A percentile compares a stretch with the other conserved stretches of the same genome.
Conservation (phyloP, 2,329 filamentous ascomycete species). For the Aspergillus awamori region DNA sequence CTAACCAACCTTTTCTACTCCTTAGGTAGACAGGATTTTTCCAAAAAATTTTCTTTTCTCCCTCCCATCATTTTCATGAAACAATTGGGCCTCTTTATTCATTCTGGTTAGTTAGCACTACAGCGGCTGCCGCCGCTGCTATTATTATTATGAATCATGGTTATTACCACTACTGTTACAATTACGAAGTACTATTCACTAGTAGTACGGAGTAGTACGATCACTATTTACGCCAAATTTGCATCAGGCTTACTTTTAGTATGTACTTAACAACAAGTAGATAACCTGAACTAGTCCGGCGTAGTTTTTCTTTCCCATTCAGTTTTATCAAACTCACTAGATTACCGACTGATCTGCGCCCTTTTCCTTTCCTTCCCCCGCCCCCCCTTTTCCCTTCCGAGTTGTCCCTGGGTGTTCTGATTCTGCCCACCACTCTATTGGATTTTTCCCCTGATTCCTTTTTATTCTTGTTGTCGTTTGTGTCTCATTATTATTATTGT, state of each 20-base stretch:
- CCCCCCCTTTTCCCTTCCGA: neutral
- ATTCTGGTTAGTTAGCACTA: neutral
- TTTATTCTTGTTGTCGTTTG: slow-evolving; percentile 9
- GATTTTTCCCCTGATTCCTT: slow-evolving; percentile 7
- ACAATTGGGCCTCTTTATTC: neutral
- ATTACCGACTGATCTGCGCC: neutral
- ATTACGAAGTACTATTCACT: neutral
- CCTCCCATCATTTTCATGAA: no score
- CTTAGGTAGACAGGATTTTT: no score
- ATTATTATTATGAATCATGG: neutral
- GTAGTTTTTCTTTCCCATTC: neutral
- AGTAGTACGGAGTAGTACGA: neutral
- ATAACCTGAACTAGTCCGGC: neutral
- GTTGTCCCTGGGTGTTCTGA: slow-evolving; percentile 12
- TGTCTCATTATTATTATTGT: no score
- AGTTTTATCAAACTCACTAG: neutral
- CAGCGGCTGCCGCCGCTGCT: no score
- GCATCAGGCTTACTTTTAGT: neutral
- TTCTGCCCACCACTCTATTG: slow-evolving; percentile 13
- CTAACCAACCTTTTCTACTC: neutral
- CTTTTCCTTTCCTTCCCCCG: neutral
- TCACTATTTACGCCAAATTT: neutral
- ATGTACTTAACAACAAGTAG: neutral
- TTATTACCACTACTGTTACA: neutral
- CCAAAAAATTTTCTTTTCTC: no score